Conservation (phyloP, 1,284 basidiomycete species). For the Acaromyces ingoldii region DNA sequence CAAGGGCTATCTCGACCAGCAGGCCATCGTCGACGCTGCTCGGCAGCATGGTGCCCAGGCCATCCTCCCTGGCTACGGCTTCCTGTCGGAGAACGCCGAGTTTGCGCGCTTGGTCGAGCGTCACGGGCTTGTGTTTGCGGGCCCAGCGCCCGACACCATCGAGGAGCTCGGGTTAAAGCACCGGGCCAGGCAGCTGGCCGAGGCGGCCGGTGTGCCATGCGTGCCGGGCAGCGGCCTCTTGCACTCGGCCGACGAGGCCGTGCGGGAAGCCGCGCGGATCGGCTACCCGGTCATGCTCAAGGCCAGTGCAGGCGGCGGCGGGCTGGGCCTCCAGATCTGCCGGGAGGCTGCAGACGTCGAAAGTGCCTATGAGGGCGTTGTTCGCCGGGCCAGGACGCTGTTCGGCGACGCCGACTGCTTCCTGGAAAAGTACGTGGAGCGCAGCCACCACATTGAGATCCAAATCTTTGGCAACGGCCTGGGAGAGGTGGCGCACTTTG, state of each 20-base stretch:
- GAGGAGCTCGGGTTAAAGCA: constrained; percentile 64
- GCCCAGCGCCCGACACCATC: constrained; percentile 60
- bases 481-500: constrained; percentile 61
- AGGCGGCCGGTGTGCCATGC: constrained; percentile 57
- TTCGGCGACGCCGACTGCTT: constrained; percentile 62
- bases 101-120: constrained; percentile 53
- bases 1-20: constrained; percentile 25
- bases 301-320: constrained; percentile 67
- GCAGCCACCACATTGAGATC: constrained; percentile 55
- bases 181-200: constrained; percentile 59
- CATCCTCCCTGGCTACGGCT: constrained; percentile 66
- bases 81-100: constrained; percentile 58
- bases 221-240: constrained; percentile 58
- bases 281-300: constrained; percentile 67
- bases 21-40: constrained; percentile 15
- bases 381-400: constrained; percentile 38
- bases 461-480: constrained; percentile 67
- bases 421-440: constrained; percentile 62
- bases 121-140: constrained; percentile 61
- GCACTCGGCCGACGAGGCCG: constrained; percentile 53
- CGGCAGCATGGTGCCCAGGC: constrained; percentile 9
- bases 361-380: constrained; percentile 54
- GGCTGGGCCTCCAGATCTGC: constrained; percentile 66
- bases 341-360: constrained; percentile 54
- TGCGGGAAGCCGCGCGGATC: constrained; percentile 56